Conservation (phyloP, 257 asterid genomes). For the Voacanga thouarsii region DNA sequence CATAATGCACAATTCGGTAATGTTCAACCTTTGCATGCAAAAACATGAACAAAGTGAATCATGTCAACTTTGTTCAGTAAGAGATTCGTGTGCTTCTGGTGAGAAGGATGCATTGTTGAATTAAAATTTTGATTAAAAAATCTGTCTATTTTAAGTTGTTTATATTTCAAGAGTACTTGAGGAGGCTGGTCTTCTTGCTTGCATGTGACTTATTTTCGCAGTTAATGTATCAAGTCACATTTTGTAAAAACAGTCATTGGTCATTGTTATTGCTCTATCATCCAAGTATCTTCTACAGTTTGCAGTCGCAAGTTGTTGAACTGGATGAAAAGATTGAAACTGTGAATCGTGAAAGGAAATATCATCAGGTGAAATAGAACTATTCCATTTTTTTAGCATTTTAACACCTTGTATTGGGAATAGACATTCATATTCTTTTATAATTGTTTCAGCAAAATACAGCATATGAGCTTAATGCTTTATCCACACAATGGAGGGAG, state of each 20-base stretch:
- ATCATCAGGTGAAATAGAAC: conserved; percentile 72
- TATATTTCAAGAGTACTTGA: neutral
- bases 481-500: conserved; percentile 92
- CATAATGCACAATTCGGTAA: neutral
- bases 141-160: neutral
- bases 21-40: neutral
- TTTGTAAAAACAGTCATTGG: neutral
- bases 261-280: neutral
- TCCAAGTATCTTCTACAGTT: conserved; percentile 35
- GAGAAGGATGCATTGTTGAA: neutral
- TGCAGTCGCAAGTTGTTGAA: conserved; percentile 71
- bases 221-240: neutral
- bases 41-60: neutral
- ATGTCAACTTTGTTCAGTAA: neutral
- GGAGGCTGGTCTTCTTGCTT: neutral
- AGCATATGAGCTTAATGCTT: conserved; percentile 87
- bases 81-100: neutral
- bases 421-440: conserved; percentile 3
- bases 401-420: neutral
- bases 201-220: neutral
- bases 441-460: conserved; percentile 73
- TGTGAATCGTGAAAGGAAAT: conserved; percentile 94
- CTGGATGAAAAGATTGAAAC: conserved; percentile 70
- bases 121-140: neutral
- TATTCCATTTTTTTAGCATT: too few relatives aligned